Base-by-base conservation (phyloP, 805 yeast species). In the Candida sithepensis region DNA sequence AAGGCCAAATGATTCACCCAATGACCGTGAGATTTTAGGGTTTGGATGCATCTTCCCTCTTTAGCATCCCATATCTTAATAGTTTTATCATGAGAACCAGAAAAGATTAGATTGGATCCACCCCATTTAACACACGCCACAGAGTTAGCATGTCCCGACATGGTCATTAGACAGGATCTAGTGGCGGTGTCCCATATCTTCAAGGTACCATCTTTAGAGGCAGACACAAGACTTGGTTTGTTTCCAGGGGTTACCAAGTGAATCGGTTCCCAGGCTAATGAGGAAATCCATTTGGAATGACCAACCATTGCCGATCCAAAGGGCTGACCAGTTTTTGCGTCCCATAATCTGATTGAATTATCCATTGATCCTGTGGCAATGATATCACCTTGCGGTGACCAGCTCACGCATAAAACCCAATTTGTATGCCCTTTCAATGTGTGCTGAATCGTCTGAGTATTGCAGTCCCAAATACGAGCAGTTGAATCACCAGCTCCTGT, bases 121-220 rank as follows among this genome's bases (percentile, higher is more conserved):
- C 97, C 88, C 99, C 99, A 94, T 65, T 84, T 90, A n/a, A 91
- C 95, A 69, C 97, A 89, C 1, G 96, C 84, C 2, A 94, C 97
- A 0, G 96, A 79, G 43, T 86, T 81, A 28, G 89, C 77, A 63
- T 94, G 99, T 0, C 98, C 97, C 46, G 87, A 79, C 75, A 94
- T 70, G 2, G 95, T 84, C 63, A 77, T 73, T 44, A 78, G 59
- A 57, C 90, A 81, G 1, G 74, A 75, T 55, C 96, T 77, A 38
- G 83, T 69, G 13, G 80, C 75, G 2, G 89, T 77, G 59, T 92
- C 96, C 99, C 99, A 94, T 4, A 94, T 77, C 57, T 85, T 84
- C 12, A 91, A 74, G 1, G 96, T 84, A 19, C 95, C 88, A 65
- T 94, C 99, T 64, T 92, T 94, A 3, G 97, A 91, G 2, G 88